Evolutionary conservation across 2,329 filamentous ascomycete genomes (phyloP), one percentile per base, ranked within the genome.

Genomic region (Leptosphaerulina australis): DNA sequence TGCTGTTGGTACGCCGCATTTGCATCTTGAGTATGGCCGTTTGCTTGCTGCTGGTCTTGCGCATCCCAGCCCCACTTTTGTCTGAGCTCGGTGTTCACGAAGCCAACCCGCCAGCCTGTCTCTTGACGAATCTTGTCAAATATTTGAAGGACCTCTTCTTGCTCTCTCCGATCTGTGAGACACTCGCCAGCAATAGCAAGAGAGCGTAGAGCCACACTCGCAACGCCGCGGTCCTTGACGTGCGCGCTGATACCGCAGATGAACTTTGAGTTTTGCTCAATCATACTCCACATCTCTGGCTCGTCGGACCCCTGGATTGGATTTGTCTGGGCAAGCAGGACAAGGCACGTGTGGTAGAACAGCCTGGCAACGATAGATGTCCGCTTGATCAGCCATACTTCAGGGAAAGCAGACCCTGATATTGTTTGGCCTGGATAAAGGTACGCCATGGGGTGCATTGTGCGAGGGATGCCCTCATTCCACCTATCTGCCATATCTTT

Each of bases 221-320:
- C 85, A 24, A 96, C 85, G 21, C 89, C 90, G 20, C 82, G 81
- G 67, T 96, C 91, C 63, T 91, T 89, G 41, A 88, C 85, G 67
- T 96, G 91, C 2, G 90, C 89, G 18, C 90, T 86, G 55, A 97
- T 95, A 11, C 93, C 93, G 67, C 92, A 97, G 18, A 96, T 87
- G 68, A 92, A 87, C 59, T 88, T 87, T 0, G 91, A 88, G 67
- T 97, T 90, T 54, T 84, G 83, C 38, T 87, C 79, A 61, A 88
- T 86, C 65, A 88, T 81, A 4, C 81, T 78, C 36, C 82, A 83
- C 83, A 93, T 90, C 52, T 91, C 87, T 3, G 83, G 77, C 2
- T 80, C 79, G 28, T 83, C 79, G 6, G 81, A 76, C 9, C 82
- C 77, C 28, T 86, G 80, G 41, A 88, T 71, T 0, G 92, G 92